Base-by-base conservation (phyloP, 768 basidiomycete species). In the Tricholomella constricta region DNA sequence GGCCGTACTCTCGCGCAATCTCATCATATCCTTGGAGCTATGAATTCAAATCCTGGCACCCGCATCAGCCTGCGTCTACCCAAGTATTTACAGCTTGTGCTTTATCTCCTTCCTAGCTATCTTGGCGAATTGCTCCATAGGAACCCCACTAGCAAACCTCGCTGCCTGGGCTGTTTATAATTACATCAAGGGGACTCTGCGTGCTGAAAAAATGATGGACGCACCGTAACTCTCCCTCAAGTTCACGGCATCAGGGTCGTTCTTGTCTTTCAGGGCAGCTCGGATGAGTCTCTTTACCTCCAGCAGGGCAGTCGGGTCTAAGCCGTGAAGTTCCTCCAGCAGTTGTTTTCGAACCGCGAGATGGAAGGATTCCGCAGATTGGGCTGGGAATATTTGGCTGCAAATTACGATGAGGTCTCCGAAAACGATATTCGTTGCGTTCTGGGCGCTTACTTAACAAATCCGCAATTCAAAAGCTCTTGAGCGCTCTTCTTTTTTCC, bases 221-320 rank as follows among this genome's bases (percentile, higher is more conserved):
- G 40, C 40, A 78, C 78, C 77, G 62, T 86, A 87, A 48, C 83
- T 85, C 67, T 89, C 86, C 41, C 86, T 76, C 12, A 88, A 71
- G 59, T 86, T 86, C 10, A 81, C 80, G 3, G 79, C 80, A 63
- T 89, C 84, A 2, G 82, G 79, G 48, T 82, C 69, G 41, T 85
- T 85, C 65, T 79, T 84, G 60, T 87, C 86, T 34, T 79, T 72
- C 56, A 85, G 55, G 14, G 81, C 85, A 6, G 74, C 71, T 47
- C 73, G 77, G 34, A 88, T 75, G 20, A 88, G 76, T 14, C 66
- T 67, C 65, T 82, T 85, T 31, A 82, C 75, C 3, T 66, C 63
- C 11, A 86, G 68, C 5, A 88, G 49, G 7, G 87, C 81, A 1
- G 72, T 66, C 9, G 72, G 79, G 55, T 85, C 84, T 34, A 88